These are phyloP conservation scores for Diaporthe ampelina DNA, from an alignment of 2,329 filamentous ascomycete species.

Conservation along the genomic window DNA sequence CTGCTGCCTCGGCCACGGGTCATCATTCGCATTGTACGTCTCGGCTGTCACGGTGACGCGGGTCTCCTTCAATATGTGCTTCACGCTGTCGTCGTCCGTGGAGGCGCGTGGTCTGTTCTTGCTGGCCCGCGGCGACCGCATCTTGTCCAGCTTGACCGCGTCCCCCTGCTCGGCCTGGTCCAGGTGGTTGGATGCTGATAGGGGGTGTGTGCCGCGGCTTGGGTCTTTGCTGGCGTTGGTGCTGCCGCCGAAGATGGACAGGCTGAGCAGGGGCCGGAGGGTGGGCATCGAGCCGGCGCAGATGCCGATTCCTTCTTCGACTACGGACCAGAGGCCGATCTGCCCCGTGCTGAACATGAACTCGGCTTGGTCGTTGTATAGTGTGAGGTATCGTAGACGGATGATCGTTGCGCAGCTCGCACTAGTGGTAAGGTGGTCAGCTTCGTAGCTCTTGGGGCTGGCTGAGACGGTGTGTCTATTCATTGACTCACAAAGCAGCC, in stretches of 20 bases:
- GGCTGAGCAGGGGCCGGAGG: slow-evolving; percentile 58
- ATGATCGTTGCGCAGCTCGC: slow-evolving; percentile 55
- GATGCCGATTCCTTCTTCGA: slow-evolving; percentile 64
- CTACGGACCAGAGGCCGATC: slow-evolving; percentile 61
- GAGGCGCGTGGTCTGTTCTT: slow-evolving; percentile 31
- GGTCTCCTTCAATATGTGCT: slow-evolving; percentile 56
- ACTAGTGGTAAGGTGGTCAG: slow-evolving; percentile 43
- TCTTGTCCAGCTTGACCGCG: not conserved
- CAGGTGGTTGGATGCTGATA: not conserved
- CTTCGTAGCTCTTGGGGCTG: not conserved
- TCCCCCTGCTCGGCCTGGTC: slow-evolving; percentile 1
- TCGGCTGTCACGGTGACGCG: slow-evolving; percentile 45
- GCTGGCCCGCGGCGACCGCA: slow-evolving; percentile 7
- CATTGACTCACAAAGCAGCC: slow-evolving; percentile 55
- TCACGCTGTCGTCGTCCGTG: slow-evolving; percentile 51
- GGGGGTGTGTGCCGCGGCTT: not conserved
- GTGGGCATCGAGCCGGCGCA: slow-evolving; percentile 62
- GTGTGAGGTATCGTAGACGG: slow-evolving; percentile 58
- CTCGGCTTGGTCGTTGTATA: slow-evolving; percentile 55
- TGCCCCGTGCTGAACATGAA: slow-evolving; percentile 57
- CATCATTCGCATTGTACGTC: slow-evolving; percentile 33
- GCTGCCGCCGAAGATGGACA: slow-evolving; percentile 45
- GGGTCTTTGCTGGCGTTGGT: slow-evolving; percentile 5
- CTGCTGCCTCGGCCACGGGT: slow-evolving; percentile 45
- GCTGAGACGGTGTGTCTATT: no score